A percentile compares a stretch with the other conserved stretches of the same genome.
These are phyloP conservation scores for Leucocoprinus sp. DNA, from an alignment of 768 basidiomycete genomes.

Conservation along the genomic window DNA sequence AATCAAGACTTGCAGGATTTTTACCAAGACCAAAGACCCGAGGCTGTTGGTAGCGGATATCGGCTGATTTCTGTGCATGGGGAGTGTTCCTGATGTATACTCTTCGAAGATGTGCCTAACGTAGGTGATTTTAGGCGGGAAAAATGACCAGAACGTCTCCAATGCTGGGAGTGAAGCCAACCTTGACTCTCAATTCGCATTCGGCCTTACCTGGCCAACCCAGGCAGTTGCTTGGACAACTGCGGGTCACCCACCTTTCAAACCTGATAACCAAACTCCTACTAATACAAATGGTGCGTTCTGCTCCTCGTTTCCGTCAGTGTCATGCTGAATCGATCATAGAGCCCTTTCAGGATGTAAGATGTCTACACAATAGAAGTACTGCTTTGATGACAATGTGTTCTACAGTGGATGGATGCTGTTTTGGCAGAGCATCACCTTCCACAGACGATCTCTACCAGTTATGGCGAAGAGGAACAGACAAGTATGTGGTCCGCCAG, in stretches of 20 bases:
- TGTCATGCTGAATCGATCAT: background rate
- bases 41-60: slow-evolving; percentile 43
- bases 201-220: slow-evolving; percentile 56
- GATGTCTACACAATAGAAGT: background rate
- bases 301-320: background rate
- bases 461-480: slow-evolving; percentile 68
- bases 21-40: slow-evolving; percentile 38
- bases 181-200: slow-evolving; percentile 60
- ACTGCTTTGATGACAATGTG: background rate
- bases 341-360: slow-evolving; percentile 18
- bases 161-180: slow-evolving; percentile 58
- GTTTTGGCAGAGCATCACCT: slow-evolving; percentile 36
- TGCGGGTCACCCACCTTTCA: slow-evolving; percentile 52
- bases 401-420: slow-evolving; percentile 46
- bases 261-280: slow-evolving; percentile 33
- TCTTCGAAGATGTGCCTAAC: background rate
- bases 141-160: slow-evolving; percentile 46
- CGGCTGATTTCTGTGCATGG: slow-evolving; percentile 49
- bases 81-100: slow-evolving; percentile 16
- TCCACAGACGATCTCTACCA: slow-evolving; percentile 61
- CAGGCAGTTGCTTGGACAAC: slow-evolving; percentile 54
- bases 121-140: slow-evolving; percentile 34
- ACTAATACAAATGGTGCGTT: slow-evolving; percentile 30
- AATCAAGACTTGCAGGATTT: slow-evolving; percentile 42
- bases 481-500: slow-evolving; percentile 34